A percentile compares a stretch with the other conserved stretches of the same genome.
phyloP scores from a whole-genome alignment of 1,139 yeast species.

The Debaryomycetaceae sp. region DNA sequence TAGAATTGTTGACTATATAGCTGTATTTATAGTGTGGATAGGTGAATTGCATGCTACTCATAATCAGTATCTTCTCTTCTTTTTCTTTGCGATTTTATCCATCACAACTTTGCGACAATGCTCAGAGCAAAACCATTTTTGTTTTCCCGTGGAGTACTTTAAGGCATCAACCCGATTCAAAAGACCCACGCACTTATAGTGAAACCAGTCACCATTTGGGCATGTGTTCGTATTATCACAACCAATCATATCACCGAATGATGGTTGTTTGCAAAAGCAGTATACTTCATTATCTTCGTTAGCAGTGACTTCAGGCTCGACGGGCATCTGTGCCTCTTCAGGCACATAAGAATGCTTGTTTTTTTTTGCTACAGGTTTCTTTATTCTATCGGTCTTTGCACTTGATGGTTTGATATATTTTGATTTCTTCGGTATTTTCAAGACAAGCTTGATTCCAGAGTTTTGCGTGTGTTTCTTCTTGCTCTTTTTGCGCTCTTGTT shows the following conservation, averaged over 20 bases:
- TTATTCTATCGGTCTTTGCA: slow-evolving; percentile 2
- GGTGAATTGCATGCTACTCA: slow-evolving; percentile 1
- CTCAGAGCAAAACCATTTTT: slow-evolving; percentile 43
- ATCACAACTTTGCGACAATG: slow-evolving; percentile 24
- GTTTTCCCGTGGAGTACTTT: slow-evolving; percentile 33
- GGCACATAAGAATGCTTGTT: not conserved
- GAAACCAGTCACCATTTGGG: slow-evolving; percentile 50
- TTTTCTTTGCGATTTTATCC: slow-evolving; percentile 13
- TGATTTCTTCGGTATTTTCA: slow-evolving; percentile 23
- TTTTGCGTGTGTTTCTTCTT: slow-evolving; percentile 6
- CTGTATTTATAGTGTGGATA: slow-evolving; percentile 1
- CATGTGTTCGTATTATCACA: slow-evolving; percentile 42
- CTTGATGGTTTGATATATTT: slow-evolving; percentile 1
- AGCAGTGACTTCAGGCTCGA: slow-evolving; percentile 1
- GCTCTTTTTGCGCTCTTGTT: slow-evolving; percentile 19
- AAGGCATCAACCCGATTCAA: slow-evolving; percentile 38
- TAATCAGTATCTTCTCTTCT: slow-evolving; percentile 10
- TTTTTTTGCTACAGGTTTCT: slow-evolving; percentile 3
- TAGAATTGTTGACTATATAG: slow-evolving; percentile 64
- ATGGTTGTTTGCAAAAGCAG: slow-evolving; percentile 70
- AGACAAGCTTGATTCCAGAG: slow-evolving; percentile 24
- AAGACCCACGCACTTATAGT: slow-evolving; percentile 46
- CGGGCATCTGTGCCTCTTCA: slow-evolving; percentile 1
- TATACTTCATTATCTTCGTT: slow-evolving; percentile 25
- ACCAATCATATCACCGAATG: slow-evolving; percentile 90